Evolutionary conservation across 495 filamentous ascomycete genomes (phyloP), one percentile per base, ranked within the genome.

Genomic region (Penicillium mononematosum): DNA sequence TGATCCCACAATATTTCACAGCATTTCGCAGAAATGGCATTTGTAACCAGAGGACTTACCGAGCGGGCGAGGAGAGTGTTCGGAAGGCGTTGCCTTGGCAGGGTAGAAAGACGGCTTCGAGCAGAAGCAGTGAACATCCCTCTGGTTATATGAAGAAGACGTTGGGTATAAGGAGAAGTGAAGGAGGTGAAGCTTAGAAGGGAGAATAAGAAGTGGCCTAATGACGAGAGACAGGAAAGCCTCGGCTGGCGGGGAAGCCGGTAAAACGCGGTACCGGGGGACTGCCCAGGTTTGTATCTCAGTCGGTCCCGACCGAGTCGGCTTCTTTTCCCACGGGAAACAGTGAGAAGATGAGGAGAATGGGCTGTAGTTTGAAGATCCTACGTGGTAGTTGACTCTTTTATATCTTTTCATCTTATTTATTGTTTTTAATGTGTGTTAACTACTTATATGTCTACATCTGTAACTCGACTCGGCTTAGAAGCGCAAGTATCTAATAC

Each of bases 71-170:
- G 71, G 11, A 74, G 70, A 59, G 72, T 59, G 45, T 73, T 73
- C 50, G 74, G 66, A 34, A 74, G 70, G 63, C 74, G 71, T 49
- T 69, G 69, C 70, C 74, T 69, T 64, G 71, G 59, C 56, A 77
- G 62, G 60, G 69, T 70, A 61, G 72, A 72, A 64, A 78, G 70
- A 70, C 75, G 73, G 71, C 72, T 76, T 72, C 74, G 66, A 60
- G 73, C 75, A 68, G 73, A 69, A 66, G 75, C 73, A 63, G 74
- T 71, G 66, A 78, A 78, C 76, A 79, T 79, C 59, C 70, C 74
- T 76, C 63, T 65, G 62, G 25, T 52, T 42, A 17, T 25, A 16
- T 31, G 25, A 19, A 51, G 14, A 42, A 58, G 57, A 39, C 48
- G 51, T 70, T 56, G 62, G 31, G 45, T 45, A 27, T 58, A 19